Percentiles rank a stretch among this genome's conserved stretches.
phyloP scores from a whole-genome alignment of 1,284 basidiomycete species.

The Vanrija sp. region DNA sequence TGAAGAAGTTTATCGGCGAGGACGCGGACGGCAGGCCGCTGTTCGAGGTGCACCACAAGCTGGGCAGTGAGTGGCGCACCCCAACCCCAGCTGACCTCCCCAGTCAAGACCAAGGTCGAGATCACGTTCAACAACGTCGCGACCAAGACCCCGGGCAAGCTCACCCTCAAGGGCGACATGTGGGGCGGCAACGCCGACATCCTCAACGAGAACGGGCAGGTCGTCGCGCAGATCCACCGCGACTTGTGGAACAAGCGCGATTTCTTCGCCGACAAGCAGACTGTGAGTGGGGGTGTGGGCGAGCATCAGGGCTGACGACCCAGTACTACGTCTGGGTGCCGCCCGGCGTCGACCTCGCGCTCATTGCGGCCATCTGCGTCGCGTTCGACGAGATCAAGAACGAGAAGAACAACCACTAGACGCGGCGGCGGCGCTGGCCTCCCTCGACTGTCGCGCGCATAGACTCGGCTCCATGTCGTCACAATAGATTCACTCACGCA shows the following conservation, averaged over 20 bases:
- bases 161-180: conserved; percentile 40
- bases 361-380: conserved; percentile 50
- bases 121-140: conserved; percentile 36
- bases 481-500: no score
- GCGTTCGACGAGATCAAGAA: conserved; percentile 49
- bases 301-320: neutral
- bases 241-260: conserved; percentile 33
- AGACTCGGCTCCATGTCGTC: no score
- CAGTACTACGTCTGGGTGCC: conserved; percentile 49
- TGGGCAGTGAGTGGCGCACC: conserved; percentile 26
- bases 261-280: conserved; percentile 38
- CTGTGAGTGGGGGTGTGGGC: conserved; percentile 23
- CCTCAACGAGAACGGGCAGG: conserved; percentile 26
- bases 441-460: no score
- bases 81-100: neutral
- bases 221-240: conserved; percentile 42
- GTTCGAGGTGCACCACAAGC: conserved; percentile 35
- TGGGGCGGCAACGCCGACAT: conserved; percentile 40
- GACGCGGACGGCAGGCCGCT: conserved; percentile 30
- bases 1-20: conserved; percentile 33
- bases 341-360: conserved; percentile 49
- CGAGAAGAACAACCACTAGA: conserved; percentile 30
- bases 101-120: conserved; percentile 43
- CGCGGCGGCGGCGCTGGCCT: no score
- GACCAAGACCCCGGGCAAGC: conserved; percentile 21